phyloP scores from a whole-genome alignment of 1,139 yeast species.

The Hansenula sp. region DNA sequence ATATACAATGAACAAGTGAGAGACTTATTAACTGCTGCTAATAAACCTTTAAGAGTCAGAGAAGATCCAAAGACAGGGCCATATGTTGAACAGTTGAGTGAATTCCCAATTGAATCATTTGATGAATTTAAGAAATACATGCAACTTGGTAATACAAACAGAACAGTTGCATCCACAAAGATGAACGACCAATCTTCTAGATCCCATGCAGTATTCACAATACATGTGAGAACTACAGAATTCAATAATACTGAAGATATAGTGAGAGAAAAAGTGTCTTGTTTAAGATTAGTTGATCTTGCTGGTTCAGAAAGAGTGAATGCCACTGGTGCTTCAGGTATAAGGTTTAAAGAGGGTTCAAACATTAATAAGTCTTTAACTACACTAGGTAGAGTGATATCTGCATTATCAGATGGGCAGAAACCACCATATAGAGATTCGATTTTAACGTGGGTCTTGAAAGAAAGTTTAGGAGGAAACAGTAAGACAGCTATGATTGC shows the following conservation, averaged over 20 bases:
- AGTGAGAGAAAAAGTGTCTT: slow-evolving; percentile 46
- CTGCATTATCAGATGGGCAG: slow-evolving; percentile 43
- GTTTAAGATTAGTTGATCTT: slow-evolving; percentile 66
- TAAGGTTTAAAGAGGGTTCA: slow-evolving; percentile 67
- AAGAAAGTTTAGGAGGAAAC: slow-evolving; percentile 71
- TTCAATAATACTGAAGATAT: slow-evolving; percentile 43
- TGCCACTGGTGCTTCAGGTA: slow-evolving; percentile 61
- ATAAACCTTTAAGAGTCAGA: slow-evolving; percentile 43
- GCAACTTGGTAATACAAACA: slow-evolving; percentile 40
- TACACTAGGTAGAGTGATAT: slow-evolving; percentile 71
- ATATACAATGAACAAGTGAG: slow-evolving; percentile 69
- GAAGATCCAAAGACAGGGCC: slow-evolving; percentile 64
- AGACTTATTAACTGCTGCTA: slow-evolving; percentile 40
- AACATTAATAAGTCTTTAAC: slow-evolving; percentile 73
- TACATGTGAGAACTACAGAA: slow-evolving; percentile 54
- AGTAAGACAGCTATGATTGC: slow-evolving; percentile 75
- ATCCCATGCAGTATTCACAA: slow-evolving; percentile 74
- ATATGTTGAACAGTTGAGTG: slow-evolving; percentile 60
- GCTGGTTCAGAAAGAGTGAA: slow-evolving; percentile 78
- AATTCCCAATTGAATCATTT: slow-evolving; percentile 38
- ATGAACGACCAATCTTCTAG: slow-evolving; percentile 70
- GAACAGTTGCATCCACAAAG: slow-evolving; percentile 67
- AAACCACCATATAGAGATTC: slow-evolving; percentile 62
- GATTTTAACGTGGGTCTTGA: slow-evolving; percentile 62
- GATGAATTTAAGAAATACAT: slow-evolving; percentile 42